Evolutionary conservation across 345 rosid genomes (phyloP).

Genomic region (Camelina laxa): DNA sequence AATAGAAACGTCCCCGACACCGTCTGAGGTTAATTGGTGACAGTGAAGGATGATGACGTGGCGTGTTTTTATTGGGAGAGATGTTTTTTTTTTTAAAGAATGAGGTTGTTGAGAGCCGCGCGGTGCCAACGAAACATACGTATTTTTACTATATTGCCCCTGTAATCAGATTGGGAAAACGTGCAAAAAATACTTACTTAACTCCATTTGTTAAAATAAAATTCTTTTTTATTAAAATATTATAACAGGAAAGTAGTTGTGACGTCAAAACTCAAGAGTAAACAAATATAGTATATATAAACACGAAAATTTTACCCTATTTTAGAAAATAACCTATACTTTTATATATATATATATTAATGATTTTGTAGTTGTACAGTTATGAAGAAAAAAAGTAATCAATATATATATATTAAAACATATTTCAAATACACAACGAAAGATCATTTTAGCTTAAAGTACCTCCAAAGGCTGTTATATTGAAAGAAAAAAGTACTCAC

Average conservation of each 20-base stretch:
- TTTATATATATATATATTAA: no score
- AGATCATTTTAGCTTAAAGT: neutral
- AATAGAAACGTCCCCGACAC: conserved; percentile 33
- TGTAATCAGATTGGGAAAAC: neutral
- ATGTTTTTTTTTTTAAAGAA: no score
- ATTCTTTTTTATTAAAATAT: neutral
- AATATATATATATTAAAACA: no score
- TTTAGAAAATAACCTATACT: neutral
- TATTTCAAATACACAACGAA: neutral
- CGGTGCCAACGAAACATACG: no score
- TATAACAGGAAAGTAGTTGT: neutral
- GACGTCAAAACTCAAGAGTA: neutral
- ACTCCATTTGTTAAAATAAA: neutral
- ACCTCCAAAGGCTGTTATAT: no score
- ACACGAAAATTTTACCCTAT: no score
- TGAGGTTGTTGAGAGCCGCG: conserved; percentile 11
- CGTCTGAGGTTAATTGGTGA: conserved; percentile 28
- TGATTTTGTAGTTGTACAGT: neutral
- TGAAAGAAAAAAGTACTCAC: no score
- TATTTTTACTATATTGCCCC: conserved; percentile 2
- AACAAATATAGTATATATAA: no score
- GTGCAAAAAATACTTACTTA: neutral
- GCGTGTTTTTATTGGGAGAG: conserved; percentile 16
- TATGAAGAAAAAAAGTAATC: neutral
- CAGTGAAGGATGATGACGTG: conserved; percentile 24